Evolutionary conservation across 2,329 filamentous ascomycete species (phyloP).

Genomic region (Alternaria alternata): DNA sequence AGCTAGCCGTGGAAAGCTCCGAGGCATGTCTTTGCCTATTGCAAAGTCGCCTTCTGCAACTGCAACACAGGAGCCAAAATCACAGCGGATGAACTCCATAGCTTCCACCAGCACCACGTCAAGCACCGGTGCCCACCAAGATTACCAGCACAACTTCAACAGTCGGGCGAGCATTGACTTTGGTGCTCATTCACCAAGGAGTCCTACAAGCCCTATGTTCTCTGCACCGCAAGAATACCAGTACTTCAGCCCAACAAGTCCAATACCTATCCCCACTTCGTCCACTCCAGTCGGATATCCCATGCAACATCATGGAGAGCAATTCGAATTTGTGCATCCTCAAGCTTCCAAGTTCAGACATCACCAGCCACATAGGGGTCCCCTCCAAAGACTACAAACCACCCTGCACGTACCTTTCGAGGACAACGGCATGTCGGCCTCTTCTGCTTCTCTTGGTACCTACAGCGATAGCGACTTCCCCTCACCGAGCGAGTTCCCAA

Average conservation of each 20-base stretch:
- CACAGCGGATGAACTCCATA: slow-evolving; percentile 35
- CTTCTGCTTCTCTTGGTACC: slow-evolving; percentile 56
- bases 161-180: slow-evolving; percentile 46
- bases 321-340: slow-evolving; percentile 48
- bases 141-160: slow-evolving; percentile 34
- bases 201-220: slow-evolving; percentile 49
- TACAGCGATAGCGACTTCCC: slow-evolving; percentile 59
- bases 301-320: slow-evolving; percentile 50
- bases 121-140: slow-evolving; percentile 32
- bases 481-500: slow-evolving; percentile 57
- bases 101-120: slow-evolving; percentile 30
- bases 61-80: slow-evolving; percentile 39
- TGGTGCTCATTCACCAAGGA: slow-evolving; percentile 44
- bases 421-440: slow-evolving; percentile 53
- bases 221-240: slow-evolving; percentile 49
- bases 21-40: slow-evolving; percentile 80
- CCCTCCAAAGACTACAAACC: slow-evolving; percentile 55
- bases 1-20: slow-evolving; percentile 91
- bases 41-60: slow-evolving; percentile 53
- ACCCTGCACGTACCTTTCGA: slow-evolving; percentile 53
- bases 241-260: slow-evolving; percentile 48
- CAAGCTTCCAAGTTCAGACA: slow-evolving; percentile 50
- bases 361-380: slow-evolving; percentile 48
- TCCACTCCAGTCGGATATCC: slow-evolving; percentile 50
- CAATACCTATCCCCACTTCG: slow-evolving; percentile 51